Evolutionary conservation across 1,284 basidiomycete genomes (phyloP).

Genomic region (Ganoderma boninense): DNA sequence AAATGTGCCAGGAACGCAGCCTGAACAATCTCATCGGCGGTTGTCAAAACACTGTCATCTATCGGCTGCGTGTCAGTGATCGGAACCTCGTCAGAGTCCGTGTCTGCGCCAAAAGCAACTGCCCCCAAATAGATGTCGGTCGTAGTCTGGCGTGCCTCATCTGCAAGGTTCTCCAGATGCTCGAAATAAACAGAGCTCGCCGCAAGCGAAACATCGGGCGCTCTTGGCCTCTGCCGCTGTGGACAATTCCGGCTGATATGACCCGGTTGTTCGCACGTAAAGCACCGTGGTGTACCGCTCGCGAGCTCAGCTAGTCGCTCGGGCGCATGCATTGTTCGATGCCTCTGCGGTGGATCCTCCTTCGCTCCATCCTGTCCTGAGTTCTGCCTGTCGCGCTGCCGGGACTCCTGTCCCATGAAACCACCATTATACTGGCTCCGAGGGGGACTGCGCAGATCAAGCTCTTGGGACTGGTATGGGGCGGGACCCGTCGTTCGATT

Average conservation of each 20-base stretch:
- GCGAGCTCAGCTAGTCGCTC: background rate
- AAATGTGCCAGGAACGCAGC: background rate
- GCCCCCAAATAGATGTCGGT: background rate
- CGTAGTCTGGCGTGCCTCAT: background rate
- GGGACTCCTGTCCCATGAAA: too few relatives aligned
- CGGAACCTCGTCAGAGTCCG: too few relatives aligned
- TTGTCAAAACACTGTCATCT: too few relatives aligned
- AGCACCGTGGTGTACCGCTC: background rate
- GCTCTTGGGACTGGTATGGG: background rate
- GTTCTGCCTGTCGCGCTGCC: background rate
- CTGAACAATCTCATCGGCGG: too few relatives aligned
- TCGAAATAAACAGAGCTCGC: background rate
- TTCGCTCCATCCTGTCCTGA: background rate
- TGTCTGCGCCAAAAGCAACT: background rate
- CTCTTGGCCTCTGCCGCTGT: background rate
- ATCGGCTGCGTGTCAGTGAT: too few relatives aligned
- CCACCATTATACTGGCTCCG: too few relatives aligned
- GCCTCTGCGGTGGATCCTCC: too few relatives aligned
- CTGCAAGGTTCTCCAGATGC: background rate
- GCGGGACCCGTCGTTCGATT: background rate
- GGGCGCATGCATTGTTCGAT: background rate
- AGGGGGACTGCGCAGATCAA: background rate
- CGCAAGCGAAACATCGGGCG: background rate
- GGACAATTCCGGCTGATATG: background rate
- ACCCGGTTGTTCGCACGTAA: background rate